Conservation (phyloP, 2,329 filamentous ascomycete genomes). For the Gyromitra esculenta region DNA sequence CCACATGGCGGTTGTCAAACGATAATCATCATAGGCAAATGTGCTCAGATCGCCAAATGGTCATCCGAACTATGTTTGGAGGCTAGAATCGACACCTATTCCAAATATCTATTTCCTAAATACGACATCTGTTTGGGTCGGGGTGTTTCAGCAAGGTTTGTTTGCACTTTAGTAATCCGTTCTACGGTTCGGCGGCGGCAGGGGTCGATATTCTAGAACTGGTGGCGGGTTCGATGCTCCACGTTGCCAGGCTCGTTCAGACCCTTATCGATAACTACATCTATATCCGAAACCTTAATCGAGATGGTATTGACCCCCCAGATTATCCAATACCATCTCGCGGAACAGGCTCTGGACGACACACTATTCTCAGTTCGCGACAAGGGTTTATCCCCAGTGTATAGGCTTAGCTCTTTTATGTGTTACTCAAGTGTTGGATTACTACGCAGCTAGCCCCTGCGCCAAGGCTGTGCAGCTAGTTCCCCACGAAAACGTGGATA, state of each 20-base stretch:
- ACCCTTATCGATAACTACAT: slow-evolving; percentile 5
- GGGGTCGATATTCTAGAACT: background rate
- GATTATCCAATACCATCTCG: background rate
- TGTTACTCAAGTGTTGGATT: background rate
- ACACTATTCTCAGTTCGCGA: background rate
- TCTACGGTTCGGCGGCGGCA: background rate
- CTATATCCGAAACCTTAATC: background rate
- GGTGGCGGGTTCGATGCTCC: background rate
- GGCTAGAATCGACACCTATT: background rate
- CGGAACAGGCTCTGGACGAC: background rate
- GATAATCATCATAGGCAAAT: slow-evolving; percentile 6
- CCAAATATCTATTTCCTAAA: background rate
- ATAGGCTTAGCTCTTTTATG: slow-evolving; percentile 5
- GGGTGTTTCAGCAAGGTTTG: background rate
- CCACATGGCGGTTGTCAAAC: background rate
- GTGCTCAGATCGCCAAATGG: background rate
- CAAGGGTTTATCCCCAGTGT: background rate
- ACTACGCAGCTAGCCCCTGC: slow-evolving; percentile 1
- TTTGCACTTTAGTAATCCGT: background rate
- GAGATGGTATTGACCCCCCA: background rate
- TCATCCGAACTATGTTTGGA: background rate
- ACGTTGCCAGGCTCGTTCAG: background rate
- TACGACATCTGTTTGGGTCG: background rate
- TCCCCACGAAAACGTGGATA: slow-evolving; percentile 11
- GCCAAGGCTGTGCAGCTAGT: slow-evolving; percentile 16